Evolutionary conservation across 139 green algal species (phyloP).

Genomic region (Tetradesmus lagerheimii): DNA sequence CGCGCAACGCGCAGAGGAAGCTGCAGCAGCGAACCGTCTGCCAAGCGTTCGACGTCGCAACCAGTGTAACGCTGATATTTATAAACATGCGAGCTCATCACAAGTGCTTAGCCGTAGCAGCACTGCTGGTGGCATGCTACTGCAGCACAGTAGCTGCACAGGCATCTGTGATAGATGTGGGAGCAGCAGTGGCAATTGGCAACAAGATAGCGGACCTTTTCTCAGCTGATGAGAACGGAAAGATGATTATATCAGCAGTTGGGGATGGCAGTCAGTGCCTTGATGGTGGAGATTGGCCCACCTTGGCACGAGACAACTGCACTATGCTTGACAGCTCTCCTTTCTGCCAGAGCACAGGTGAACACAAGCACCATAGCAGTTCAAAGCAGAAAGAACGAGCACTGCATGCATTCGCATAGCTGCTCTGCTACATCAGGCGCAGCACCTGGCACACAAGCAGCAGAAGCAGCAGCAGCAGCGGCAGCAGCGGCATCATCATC

Average conservation of each 20-base stretch:
- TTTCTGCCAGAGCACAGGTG: constrained; percentile 13
- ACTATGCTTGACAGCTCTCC: not conserved
- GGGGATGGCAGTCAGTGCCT: constrained; percentile 32
- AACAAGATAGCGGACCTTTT: constrained; percentile 13
- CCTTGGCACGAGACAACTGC: not conserved
- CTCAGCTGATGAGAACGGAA: constrained; percentile 11
- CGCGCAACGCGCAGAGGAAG: not conserved
- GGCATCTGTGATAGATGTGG: not conserved
- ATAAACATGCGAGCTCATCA: not conserved
- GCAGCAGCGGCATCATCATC: too few species aligned
- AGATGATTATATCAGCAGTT: constrained; percentile 32
- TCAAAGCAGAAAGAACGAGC: too few species aligned
- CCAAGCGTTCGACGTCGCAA: too few species aligned
- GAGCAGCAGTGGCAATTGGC: not conserved
- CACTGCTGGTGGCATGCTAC: not conserved
- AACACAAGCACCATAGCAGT: not conserved
- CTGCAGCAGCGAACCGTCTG: not conserved
- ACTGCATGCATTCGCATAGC: too few species aligned
- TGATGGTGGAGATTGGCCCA: constrained; percentile 19
- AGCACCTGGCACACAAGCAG: too few species aligned
- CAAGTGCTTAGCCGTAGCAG: not conserved
- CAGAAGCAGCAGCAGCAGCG: too few species aligned
- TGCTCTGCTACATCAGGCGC: too few species aligned
- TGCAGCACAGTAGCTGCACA: not conserved
- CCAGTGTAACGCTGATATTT: too few species aligned